A percentile compares a stretch with the other conserved stretches of the same genome.
Conservation (phyloP, 1,284 basidiomycete species). For the Crepidotus sp. region DNA sequence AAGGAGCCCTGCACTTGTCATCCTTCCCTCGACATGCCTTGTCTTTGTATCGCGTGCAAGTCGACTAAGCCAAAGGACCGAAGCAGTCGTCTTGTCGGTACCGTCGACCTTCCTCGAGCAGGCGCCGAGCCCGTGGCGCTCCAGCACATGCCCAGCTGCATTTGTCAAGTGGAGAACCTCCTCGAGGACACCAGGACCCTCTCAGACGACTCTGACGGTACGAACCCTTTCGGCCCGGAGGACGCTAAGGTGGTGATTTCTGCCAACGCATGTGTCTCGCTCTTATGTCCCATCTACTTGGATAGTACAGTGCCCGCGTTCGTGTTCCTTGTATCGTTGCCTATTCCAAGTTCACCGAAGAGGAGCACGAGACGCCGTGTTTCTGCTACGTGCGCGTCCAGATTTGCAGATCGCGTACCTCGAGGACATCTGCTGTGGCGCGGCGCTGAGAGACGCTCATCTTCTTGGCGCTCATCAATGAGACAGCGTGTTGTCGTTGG, state of each 20-base stretch:
- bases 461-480: constrained; percentile 95
- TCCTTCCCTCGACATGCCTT: too few species aligned
- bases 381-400: constrained; percentile 96
- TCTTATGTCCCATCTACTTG: constrained; percentile 99
- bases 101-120: too few species aligned
- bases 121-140: too few species aligned
- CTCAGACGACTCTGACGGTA: constrained; percentile 86
- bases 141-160: too few species aligned
- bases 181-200: constrained; percentile 99
- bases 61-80: too few species aligned
- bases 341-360: constrained; percentile 99
- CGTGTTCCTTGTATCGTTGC: constrained; percentile 99
- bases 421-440: constrained; percentile 89
- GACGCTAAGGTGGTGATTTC: constrained; percentile 75
- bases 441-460: constrained; percentile 90
- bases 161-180: constrained; percentile 98
- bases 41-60: too few species aligned
- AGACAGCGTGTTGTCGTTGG: constrained; percentile 92
- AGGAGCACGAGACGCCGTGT: constrained; percentile 98
- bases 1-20: too few species aligned
- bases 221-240: constrained; percentile 78
- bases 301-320: constrained; percentile 98
- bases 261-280: constrained; percentile 82
- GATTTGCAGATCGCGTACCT: constrained; percentile 98
- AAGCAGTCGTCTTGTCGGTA: too few species aligned